Base-by-base conservation (phyloP, 257 asterid species). In the Gentiana macrophylla region DNA sequence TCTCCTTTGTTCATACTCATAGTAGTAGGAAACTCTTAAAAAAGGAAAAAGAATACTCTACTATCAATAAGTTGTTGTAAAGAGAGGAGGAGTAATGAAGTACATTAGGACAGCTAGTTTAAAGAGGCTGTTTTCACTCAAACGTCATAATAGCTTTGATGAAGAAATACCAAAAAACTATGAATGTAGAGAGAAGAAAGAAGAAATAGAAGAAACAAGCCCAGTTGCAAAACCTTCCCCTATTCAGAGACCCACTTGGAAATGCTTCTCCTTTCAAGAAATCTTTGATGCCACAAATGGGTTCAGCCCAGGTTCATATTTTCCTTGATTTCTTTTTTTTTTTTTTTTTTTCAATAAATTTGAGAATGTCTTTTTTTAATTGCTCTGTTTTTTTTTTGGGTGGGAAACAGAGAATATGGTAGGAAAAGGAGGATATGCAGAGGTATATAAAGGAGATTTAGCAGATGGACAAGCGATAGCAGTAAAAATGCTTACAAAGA, bases 351-450 rank as follows among this genome's bases (percentile, higher is more conserved):
- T n/a, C n/a, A n/a, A 37, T 52, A 24, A 24, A 24, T 24, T 24
- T 24, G 24, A 24, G 24, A 24, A 24, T 2, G 3, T 13, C 34
- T 48, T 37, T 5, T 8, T 2, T 7, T 43, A 15, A 15, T 10
- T 6, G 44, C 52, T 36, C 15, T 3, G 32, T 48, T 15, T 46
- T 15, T 58, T 38, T 9, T 38, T 35, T 32, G 45, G 2, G 3
- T 53, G 50, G n/a, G 8, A 24, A 15, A 34, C 82, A 86, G 96
- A 79, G 8, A 83, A 87, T 53, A 65, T 91, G 82, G 98, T 81
- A 2, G 98, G 98, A 12, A 81, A 67, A 77, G 98, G 98, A 64
- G 98, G 98, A 9, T 87, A 67, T 69, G 96, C 98, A n/a, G 95
- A 88, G 87, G 98, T 91, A 1, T 91, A 83, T 83, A 91, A 68